These are phyloP conservation scores for Annulohypoxylon nitens DNA, from an alignment of 495 filamentous ascomycete species.

Conservation along the genomic window DNA sequence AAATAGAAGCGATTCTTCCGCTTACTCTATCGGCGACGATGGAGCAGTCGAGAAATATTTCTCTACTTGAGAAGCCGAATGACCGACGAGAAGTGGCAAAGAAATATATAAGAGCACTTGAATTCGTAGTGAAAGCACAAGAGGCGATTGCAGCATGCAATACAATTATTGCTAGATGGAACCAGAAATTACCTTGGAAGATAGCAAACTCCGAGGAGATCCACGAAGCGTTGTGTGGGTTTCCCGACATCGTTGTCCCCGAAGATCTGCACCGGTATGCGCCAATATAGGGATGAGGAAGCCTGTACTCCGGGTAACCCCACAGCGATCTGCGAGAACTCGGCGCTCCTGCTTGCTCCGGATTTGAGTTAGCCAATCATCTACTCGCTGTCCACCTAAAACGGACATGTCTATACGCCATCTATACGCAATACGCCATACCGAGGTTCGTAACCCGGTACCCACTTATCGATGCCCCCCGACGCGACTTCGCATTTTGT, in stretches of 20 bases:
- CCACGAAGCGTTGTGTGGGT: neutral
- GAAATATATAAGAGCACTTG: neutral
- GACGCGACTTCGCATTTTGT: neutral
- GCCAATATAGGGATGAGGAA: neutral
- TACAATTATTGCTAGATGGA: neutral
- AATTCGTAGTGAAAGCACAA: neutral
- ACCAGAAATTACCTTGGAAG: neutral
- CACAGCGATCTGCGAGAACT: conserved; percentile 1
- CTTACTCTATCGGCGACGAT: neutral
- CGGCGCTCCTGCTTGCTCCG: neutral
- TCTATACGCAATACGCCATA: neutral
- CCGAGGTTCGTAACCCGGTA: neutral
- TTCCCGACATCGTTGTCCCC: neutral
- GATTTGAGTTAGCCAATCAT: neutral
- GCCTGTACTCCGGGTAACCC: neutral
- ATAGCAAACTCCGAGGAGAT: neutral
- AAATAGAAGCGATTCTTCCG: neutral
- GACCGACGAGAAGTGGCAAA: neutral
- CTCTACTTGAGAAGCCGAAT: neutral
- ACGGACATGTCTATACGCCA: neutral
- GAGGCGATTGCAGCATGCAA: neutral
- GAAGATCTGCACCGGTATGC: neutral
- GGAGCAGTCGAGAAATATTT: neutral
- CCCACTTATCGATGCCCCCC: neutral
- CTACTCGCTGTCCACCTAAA: neutral